Percentiles rank a stretch among this genome's conserved stretches.
Conservation (phyloP, 2,329 filamentous ascomycete genomes). For the Aspergillus niger region DNA sequence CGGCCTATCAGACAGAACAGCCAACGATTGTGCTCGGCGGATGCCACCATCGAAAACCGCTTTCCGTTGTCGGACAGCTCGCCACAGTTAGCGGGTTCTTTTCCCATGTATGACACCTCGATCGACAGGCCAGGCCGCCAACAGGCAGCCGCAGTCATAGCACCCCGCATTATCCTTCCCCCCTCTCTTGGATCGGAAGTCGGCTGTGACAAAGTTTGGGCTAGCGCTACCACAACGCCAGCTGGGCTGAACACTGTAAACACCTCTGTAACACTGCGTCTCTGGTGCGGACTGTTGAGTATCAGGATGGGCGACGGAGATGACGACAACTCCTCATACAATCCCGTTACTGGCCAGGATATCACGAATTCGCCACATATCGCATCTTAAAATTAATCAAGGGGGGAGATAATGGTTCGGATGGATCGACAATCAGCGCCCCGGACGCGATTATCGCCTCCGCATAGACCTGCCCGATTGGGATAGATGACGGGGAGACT, state of each 20-base stretch:
- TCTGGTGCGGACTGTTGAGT: neutral
- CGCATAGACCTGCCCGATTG: conserved; percentile 11
- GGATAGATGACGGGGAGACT: neutral
- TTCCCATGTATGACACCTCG: neutral
- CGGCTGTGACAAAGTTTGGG: neutral
- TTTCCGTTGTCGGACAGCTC: neutral
- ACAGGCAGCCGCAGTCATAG: neutral
- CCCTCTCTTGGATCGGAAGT: conserved; percentile 1
- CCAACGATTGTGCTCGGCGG: neutral
- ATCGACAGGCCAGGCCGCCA: neutral
- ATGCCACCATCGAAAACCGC: neutral
- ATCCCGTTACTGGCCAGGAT: neutral
- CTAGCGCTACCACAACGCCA: neutral
- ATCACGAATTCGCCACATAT: neutral
- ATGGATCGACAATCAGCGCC: conserved; percentile 12
- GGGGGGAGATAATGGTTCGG: conserved; percentile 3
- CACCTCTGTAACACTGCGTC: neutral
- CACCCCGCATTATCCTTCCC: neutral
- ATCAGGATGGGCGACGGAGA: neutral
- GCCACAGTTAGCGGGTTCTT: neutral
- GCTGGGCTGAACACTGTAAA: neutral
- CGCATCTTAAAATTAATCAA: neutral
- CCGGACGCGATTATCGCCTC: conserved; percentile 8
- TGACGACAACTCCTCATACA: neutral
- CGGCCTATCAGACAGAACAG: neutral